Conservation (phyloP, 2,329 filamentous ascomycete species). For the Torrubiella hemipterigena region DNA sequence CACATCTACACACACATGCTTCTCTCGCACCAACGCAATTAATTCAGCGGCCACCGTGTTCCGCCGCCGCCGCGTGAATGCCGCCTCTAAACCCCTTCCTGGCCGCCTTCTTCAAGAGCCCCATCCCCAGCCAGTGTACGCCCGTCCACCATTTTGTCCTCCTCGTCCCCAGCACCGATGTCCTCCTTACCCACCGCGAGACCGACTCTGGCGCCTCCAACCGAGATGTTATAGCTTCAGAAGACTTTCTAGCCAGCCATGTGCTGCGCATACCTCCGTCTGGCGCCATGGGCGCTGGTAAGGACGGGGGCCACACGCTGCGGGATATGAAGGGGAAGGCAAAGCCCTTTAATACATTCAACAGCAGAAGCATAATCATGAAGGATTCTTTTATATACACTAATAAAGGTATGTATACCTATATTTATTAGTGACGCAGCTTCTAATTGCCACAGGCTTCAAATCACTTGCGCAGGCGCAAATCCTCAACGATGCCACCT, state of each 20-base stretch:
- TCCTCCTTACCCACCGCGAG: slow-evolving; percentile 78
- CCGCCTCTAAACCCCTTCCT: slow-evolving; percentile 98
- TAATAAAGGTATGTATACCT: slow-evolving; percentile 64
- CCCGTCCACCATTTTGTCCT: slow-evolving; percentile 88
- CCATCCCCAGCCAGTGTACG: slow-evolving; percentile 80
- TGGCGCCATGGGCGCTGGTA: slow-evolving; percentile 35
- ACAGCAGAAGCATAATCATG: slow-evolving; percentile 84
- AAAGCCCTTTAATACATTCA: slow-evolving; percentile 85
- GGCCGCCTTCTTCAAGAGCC: slow-evolving; percentile 96
- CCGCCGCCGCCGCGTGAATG: slow-evolving; percentile 43
- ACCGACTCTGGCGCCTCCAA: slow-evolving; percentile 68
- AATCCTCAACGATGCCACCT: slow-evolving; percentile 70
- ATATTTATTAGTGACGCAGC: not conserved
- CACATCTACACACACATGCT: no score
- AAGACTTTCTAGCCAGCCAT: slow-evolving; percentile 96
- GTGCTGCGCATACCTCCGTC: slow-evolving; percentile 69
- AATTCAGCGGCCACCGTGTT: no score
- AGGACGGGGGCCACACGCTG: slow-evolving; percentile 49
- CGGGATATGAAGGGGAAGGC: slow-evolving; percentile 86
- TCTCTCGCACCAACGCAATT: no score
- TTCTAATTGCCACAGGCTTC: slow-evolving; percentile 50
- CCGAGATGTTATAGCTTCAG: slow-evolving; percentile 71
- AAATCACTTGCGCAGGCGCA: slow-evolving; percentile 84
- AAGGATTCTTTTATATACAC: slow-evolving; percentile 90
- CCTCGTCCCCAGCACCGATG: slow-evolving; percentile 86